Conservation (phyloP, 2,329 filamentous ascomycete species). For the Sporothrix phasma region DNA sequence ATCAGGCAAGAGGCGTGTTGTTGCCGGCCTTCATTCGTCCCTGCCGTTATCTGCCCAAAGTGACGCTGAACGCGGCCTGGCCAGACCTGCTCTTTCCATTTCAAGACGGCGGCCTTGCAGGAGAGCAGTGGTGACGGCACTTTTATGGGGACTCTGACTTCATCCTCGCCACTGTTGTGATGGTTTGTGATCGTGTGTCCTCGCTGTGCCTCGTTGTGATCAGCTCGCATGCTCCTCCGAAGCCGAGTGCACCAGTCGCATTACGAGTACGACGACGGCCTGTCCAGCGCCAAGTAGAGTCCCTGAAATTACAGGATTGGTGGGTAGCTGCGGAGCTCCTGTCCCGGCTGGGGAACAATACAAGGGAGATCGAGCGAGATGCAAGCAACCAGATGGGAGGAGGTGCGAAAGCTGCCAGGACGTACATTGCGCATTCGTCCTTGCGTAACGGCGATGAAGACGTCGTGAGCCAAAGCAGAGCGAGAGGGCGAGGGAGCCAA, state of each 20-base stretch:
- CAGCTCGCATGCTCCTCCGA: not conserved
- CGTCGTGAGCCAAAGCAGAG: not conserved
- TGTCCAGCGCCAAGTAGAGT: not conserved
- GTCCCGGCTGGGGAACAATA: too few species aligned
- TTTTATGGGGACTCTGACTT: too few species aligned
- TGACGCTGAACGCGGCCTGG: not conserved
- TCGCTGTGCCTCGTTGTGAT: not conserved
- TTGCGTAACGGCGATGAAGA: not conserved
- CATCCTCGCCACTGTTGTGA: too few species aligned
- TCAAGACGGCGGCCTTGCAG: not conserved
- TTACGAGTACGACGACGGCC: not conserved
- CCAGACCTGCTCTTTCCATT: slow-evolving; percentile 5
- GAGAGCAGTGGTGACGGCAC: not conserved
- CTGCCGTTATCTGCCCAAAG: not conserved
- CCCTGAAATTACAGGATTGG: not conserved
- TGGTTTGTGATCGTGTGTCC: too few species aligned
- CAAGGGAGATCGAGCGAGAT: not conserved
- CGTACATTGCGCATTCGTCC: too few species aligned
- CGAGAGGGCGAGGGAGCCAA: not conserved
- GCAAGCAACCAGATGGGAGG: not conserved
- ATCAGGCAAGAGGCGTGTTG: not conserved
- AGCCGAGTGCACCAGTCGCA: not conserved
- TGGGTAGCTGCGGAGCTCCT: not conserved
- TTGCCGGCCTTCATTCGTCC: not conserved
- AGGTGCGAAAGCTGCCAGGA: too few species aligned